Percentiles rank a stretch among this genome's conserved stretches.
Conservation (phyloP, 1,284 basidiomycete species). For the Ceratorhiza oryzae-sativae region DNA sequence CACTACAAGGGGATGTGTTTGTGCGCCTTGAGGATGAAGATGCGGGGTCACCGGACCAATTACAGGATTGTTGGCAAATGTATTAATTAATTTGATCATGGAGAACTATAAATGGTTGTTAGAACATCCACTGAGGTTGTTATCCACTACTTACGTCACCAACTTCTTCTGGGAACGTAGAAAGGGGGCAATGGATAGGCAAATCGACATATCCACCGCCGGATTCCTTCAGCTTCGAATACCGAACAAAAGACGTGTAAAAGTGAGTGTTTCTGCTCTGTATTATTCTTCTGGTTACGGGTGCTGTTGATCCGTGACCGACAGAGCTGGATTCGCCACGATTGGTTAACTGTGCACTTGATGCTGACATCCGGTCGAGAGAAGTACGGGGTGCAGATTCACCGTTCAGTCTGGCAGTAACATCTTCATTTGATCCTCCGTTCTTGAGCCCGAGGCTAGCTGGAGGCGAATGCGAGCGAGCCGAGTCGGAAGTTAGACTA, state of each 20-base stretch:
- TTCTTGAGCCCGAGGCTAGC: constrained; percentile 25
- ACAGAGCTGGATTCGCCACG: constrained; percentile 19
- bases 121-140: not conserved
- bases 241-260: constrained; percentile 37
- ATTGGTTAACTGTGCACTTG: constrained; percentile 14
- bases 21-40: constrained; percentile 88
- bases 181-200: constrained; percentile 86
- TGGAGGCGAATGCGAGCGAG: constrained; percentile 31
- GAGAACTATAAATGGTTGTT: constrained; percentile 72
- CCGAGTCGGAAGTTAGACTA: constrained; percentile 25
- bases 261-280: constrained; percentile 32
- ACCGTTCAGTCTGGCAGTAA: constrained; percentile 17
- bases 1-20: constrained; percentile 91
- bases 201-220: constrained; percentile 62
- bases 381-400: constrained; percentile 27
- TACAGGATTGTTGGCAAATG: constrained; percentile 68
- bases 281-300: constrained; percentile 13
- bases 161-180: constrained; percentile 90
- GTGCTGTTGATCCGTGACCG: constrained; percentile 20
- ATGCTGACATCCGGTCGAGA: constrained; percentile 29
- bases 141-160: constrained; percentile 75
- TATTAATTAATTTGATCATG: constrained; percentile 86
- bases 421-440: constrained; percentile 30
- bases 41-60: constrained; percentile 87
- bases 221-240: constrained; percentile 22